Evolutionary conservation across 164 flowering plant species (phyloP).

Genomic region (Berberis vulgaris): DNA sequence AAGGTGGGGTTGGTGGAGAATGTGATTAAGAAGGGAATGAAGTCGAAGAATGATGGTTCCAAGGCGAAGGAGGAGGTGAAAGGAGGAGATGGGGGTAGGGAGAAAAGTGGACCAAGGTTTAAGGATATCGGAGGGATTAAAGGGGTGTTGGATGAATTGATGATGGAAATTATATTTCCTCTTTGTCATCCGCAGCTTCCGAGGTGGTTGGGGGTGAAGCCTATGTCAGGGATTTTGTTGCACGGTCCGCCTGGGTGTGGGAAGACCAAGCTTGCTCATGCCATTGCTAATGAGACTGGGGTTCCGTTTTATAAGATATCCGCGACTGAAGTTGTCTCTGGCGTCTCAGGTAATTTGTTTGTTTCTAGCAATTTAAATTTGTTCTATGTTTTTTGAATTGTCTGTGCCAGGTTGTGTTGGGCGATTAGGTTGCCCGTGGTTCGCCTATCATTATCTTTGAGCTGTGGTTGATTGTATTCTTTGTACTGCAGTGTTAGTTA

Average conservation of each 20-base stretch:
- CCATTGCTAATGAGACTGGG: constrained; percentile 89
- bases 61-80: constrained; percentile 6
- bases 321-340: constrained; percentile 88
- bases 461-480: too few relatives aligned
- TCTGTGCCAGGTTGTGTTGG: background rate
- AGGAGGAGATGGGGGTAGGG: constrained; percentile 13
- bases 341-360: constrained; percentile 60
- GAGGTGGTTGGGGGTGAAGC: constrained; percentile 57
- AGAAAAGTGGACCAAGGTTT: constrained; percentile 55
- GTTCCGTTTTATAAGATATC: constrained; percentile 82
- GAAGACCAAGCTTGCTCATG: constrained; percentile 92
- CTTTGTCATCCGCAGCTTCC: constrained; percentile 59
- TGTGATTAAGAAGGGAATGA: constrained; percentile 4
- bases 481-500: too few relatives aligned
- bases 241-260: constrained; percentile 99
- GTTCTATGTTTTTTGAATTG: background rate
- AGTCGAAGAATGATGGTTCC: constrained; percentile 5
- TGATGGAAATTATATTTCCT: constrained; percentile 67
- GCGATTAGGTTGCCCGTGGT: background rate
- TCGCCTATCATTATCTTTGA: too few relatives aligned
- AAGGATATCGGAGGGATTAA: constrained; percentile 80
- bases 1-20: constrained; percentile 15
- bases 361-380: background rate
- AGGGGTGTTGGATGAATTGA: constrained; percentile 58
- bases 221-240: constrained; percentile 68